Conservation (phyloP, 129 eudicot species). For the Pseudognaphalium luteoalbum region DNA sequence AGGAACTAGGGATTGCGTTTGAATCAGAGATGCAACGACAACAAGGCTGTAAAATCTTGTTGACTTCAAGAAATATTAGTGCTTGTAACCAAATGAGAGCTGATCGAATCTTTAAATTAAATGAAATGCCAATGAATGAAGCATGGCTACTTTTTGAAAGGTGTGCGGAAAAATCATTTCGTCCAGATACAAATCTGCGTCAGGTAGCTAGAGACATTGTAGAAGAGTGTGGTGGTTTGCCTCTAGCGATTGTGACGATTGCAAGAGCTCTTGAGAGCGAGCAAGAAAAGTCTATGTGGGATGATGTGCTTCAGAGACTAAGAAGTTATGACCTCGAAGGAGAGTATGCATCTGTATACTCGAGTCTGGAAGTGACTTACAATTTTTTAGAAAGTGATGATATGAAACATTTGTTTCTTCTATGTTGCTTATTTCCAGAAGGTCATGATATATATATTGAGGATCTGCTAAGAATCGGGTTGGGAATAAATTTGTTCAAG, state of each 20-base stretch:
- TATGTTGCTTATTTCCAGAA: constrained; percentile 50
- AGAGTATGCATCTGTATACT: constrained; percentile 37
- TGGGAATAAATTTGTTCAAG: constrained; percentile 33
- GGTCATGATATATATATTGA: constrained; percentile 39
- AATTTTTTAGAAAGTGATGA: constrained; percentile 32
- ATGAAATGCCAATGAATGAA: constrained; percentile 26
- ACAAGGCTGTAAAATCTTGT: constrained; percentile 36
- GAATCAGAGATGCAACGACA: constrained; percentile 6
- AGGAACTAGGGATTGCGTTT: constrained; percentile 40
- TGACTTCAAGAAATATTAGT: constrained; percentile 37
- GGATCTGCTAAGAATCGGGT: constrained; percentile 36
- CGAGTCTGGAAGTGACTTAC: constrained; percentile 37
- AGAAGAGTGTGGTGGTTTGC: constrained; percentile 44
- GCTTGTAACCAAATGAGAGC: constrained; percentile 41
- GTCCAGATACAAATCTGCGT: background rate
- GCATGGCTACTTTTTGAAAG: constrained; percentile 38
- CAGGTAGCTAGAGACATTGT: constrained; percentile 35
- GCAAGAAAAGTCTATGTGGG: constrained; percentile 32
- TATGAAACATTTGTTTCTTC: constrained; percentile 31
- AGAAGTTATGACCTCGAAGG: constrained; percentile 26
- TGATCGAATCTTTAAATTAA: constrained; percentile 20
- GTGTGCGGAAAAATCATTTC: constrained; percentile 4
- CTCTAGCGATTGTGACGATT: constrained; percentile 43
- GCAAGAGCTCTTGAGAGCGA: constrained; percentile 38
- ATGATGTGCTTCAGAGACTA: constrained; percentile 36